Conservation (phyloP, 257 asterid species). For the Scutellaria galericulata region DNA sequence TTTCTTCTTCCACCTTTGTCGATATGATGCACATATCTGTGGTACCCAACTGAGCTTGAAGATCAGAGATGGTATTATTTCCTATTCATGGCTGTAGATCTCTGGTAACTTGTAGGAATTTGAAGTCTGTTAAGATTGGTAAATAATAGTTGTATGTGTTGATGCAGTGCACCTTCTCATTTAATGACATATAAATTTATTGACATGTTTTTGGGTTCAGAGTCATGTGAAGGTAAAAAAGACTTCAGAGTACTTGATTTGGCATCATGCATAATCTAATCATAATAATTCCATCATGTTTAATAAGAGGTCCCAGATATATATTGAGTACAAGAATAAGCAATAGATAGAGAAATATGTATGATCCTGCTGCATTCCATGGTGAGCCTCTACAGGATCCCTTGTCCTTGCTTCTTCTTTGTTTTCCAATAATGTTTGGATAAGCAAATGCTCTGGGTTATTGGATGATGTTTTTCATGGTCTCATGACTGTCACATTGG, state of each 20-base stretch:
- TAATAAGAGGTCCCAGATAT: neutral
- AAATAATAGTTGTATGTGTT: neutral
- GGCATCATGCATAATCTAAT: slow-evolving; percentile 7
- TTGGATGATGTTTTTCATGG: neutral
- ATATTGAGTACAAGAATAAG: neutral
- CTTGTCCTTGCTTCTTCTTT: too few species aligned
- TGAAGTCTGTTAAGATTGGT: neutral
- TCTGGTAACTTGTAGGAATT: too few species aligned
- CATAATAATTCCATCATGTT: slow-evolving; percentile 15
- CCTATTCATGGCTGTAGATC: too few species aligned
- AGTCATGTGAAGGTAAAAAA: slow-evolving; percentile 17
- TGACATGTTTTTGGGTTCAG: slow-evolving; percentile 9
- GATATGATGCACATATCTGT: slow-evolving; percentile 42
- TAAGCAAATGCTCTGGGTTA: neutral
- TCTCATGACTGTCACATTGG: slow-evolving; percentile 17
- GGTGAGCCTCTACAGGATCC: too few species aligned
- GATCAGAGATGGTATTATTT: slow-evolving; percentile 35
- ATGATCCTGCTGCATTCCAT: neutral
- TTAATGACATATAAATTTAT: slow-evolving; percentile 1
- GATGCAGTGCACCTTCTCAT: neutral
- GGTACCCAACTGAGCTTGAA: slow-evolving; percentile 49
- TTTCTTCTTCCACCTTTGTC: slow-evolving; percentile 52
- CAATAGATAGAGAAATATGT: too few species aligned
- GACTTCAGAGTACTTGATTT: slow-evolving; percentile 15
- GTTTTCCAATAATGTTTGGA: too few species aligned